Percentiles rank a stretch among this genome's conserved stretches.
These are phyloP conservation scores for Euphorbia peplus DNA, from an alignment of 345 rosid genomes.

Conservation along the genomic window DNA sequence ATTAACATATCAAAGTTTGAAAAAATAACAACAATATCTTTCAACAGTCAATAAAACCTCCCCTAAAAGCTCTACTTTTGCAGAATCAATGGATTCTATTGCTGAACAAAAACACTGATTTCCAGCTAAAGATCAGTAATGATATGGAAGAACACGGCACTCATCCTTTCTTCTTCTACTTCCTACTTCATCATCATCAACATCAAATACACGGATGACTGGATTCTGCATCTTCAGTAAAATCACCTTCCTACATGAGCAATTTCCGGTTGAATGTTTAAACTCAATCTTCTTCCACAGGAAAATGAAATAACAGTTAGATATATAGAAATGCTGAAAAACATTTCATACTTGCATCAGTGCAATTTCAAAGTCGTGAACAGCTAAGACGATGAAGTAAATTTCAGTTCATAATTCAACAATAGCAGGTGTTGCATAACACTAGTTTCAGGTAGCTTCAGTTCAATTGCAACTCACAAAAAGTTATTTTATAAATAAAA, in stretches of 20 bases:
- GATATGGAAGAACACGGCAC: background rate
- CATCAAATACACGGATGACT: background rate
- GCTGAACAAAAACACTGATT: background rate
- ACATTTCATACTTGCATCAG: background rate
- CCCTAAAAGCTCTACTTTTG: no score
- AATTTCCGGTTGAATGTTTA: background rate
- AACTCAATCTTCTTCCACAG: background rate
- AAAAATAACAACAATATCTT: no score
- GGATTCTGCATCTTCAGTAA: no score
- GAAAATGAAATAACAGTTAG: background rate
- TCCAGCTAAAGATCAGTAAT: background rate
- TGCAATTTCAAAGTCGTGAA: background rate
- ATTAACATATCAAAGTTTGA: no score
- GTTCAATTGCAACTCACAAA: no score
- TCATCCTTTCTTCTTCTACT: background rate
- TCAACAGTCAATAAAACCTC: no score
- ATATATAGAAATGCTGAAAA: background rate
- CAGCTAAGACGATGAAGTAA: background rate
- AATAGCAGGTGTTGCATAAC: no score
- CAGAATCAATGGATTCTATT: background rate
- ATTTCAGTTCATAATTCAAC: background rate
- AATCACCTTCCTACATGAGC: background rate
- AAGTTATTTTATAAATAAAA: no score
- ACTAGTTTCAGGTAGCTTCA: no score
- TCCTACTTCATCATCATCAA: background rate